Evolutionary conservation across 2,329 filamentous ascomycete genomes (phyloP).

Genomic region (Aspergillus latus): DNA sequence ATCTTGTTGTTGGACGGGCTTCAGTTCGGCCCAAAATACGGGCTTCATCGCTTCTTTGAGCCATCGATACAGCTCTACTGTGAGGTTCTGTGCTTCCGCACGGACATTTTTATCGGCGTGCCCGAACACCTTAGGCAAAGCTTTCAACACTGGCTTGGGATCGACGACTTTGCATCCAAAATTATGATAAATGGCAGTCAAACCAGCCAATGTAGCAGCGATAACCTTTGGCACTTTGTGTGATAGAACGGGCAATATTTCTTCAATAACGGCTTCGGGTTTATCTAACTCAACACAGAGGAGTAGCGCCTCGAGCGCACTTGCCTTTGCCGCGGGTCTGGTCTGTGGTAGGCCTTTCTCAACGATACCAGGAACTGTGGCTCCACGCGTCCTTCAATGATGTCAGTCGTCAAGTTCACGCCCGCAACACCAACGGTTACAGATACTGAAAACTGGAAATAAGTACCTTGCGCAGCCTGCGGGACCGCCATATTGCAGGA

Average conservation of each 20-base stretch:
- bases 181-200: conserved; percentile 85
- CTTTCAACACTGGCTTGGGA: conserved; percentile 85
- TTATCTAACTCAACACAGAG: conserved; percentile 89
- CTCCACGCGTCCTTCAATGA: conserved; percentile 63
- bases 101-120: conserved; percentile 98
- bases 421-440: background rate
- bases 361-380: conserved; percentile 74
- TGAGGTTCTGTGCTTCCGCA: conserved; percentile 85
- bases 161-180: conserved; percentile 94
- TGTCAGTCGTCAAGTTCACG: conserved; percentile 1
- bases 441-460: background rate
- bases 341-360: conserved; percentile 91
- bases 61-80: conserved; percentile 96
- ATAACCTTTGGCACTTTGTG: conserved; percentile 93
- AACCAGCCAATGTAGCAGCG: conserved; percentile 68
- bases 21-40: conserved; percentile 93
- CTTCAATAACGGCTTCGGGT: conserved; percentile 81
- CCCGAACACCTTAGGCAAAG: conserved; percentile 84
- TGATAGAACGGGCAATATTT: conserved; percentile 76
- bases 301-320: conserved; percentile 79
- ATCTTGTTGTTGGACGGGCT: conserved; percentile 92
- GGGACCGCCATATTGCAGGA: conserved; percentile 83
- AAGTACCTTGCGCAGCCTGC: conserved; percentile 69
- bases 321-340: conserved; percentile 83
- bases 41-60: conserved; percentile 97